phyloP scores from a whole-genome alignment of 495 filamentous ascomycete species.

The Penicillium flavigenum region DNA sequence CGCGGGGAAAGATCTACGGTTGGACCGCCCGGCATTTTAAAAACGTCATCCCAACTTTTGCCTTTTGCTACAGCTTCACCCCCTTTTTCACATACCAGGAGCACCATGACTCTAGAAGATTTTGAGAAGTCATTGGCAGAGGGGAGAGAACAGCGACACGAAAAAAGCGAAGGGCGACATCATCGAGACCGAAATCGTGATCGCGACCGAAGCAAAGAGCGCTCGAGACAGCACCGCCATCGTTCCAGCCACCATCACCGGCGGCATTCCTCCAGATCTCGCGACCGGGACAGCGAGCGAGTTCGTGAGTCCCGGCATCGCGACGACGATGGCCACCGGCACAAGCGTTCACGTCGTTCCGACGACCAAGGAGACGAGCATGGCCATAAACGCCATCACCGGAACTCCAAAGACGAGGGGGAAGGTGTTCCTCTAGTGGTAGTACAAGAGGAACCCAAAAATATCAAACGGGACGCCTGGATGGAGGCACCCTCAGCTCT shows the following conservation, averaged over 20 bases:
- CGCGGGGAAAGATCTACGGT: conserved; percentile 36
- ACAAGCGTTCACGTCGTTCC: conserved; percentile 55
- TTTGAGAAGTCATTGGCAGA: conserved; percentile 53
- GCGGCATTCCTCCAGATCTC: conserved; percentile 47
- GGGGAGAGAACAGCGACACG: conserved; percentile 36
- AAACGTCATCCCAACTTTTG: conserved; percentile 38
- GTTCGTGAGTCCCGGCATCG: conserved; percentile 38
- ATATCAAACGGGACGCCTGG: conserved; percentile 76
- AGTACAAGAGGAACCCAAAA: conserved; percentile 37
- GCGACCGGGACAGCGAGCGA: conserved; percentile 35
- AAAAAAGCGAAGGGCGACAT: conserved; percentile 38
- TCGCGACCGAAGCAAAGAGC: conserved; percentile 41
- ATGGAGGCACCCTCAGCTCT: conserved; percentile 84
- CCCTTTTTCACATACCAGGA: conserved; percentile 5
- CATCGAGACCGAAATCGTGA: conserved; percentile 43
- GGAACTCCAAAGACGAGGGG: conserved; percentile 31
- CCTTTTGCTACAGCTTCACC: conserved; percentile 18
- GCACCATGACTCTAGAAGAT: conserved; percentile 53
- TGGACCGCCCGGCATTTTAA: conserved; percentile 35
- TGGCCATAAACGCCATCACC: conserved; percentile 40
- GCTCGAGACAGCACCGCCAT: conserved; percentile 38
- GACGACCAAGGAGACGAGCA: conserved; percentile 43
- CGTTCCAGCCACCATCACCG: conserved; percentile 43
- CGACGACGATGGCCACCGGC: conserved; percentile 49
- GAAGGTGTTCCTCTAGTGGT: conserved; percentile 25